phyloP scores from a whole-genome alignment of 495 filamentous ascomycete genomes.

The Penicillium soppii region DNA sequence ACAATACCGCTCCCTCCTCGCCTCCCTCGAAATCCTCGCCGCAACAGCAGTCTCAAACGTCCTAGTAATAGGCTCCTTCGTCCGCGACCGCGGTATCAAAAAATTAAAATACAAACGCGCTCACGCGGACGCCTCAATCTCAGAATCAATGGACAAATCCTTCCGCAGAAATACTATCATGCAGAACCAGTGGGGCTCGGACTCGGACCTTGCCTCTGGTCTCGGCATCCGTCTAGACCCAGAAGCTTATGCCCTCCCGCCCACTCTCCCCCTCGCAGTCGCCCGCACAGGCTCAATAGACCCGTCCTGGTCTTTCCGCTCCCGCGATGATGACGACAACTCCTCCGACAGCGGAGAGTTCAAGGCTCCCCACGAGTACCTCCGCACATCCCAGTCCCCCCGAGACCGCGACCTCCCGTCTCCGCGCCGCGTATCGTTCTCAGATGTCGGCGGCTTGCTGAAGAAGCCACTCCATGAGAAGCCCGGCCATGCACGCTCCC shows the following conservation, averaged over 20 bases:
- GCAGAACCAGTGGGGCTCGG: slow-evolving; percentile 74
- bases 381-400: slow-evolving; percentile 29
- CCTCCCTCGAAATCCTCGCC: slow-evolving; percentile 75
- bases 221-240: slow-evolving; percentile 66
- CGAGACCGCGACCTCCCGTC: slow-evolving; percentile 24
- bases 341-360: slow-evolving; percentile 35
- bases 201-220: slow-evolving; percentile 74
- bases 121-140: slow-evolving; percentile 54
- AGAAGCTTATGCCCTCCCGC: slow-evolving; percentile 49
- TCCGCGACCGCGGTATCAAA: slow-evolving; percentile 75
- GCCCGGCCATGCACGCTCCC: background rate
- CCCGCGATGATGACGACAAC: slow-evolving; percentile 26
- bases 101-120: slow-evolving; percentile 66
- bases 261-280: slow-evolving; percentile 18
- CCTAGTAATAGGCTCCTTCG: slow-evolving; percentile 77
- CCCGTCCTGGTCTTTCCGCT: slow-evolving; percentile 34
- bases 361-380: slow-evolving; percentile 38
- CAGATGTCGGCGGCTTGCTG: slow-evolving; percentile 69
- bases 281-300: slow-evolving; percentile 30
- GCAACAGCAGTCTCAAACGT: slow-evolving; percentile 75
- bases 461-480: slow-evolving; percentile 2
- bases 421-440: slow-evolving; percentile 60
- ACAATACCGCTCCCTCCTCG: slow-evolving; percentile 72
- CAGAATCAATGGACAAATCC: slow-evolving; percentile 50
- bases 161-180: slow-evolving; percentile 50